Conservation (phyloP, 2,329 filamentous ascomycete genomes). For the Talaromyces sp. region DNA sequence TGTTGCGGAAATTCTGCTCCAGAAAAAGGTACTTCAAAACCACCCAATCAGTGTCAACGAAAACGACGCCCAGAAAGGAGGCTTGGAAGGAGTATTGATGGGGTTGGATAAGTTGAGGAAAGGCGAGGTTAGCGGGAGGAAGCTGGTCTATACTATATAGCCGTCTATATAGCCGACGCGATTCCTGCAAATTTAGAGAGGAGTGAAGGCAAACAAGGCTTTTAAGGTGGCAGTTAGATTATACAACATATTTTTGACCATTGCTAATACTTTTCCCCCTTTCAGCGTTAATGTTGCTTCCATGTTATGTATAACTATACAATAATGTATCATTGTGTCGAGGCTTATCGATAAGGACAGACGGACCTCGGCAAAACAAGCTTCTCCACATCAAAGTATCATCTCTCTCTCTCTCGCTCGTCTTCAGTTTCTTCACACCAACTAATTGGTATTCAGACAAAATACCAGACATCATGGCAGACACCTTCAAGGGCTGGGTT, state of each 20-base stretch:
- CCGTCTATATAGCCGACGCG: background rate
- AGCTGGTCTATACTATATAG: background rate
- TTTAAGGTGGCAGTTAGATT: background rate
- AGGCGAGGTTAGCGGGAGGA: background rate
- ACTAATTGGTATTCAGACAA: background rate
- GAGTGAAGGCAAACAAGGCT: background rate
- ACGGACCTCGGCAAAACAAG: background rate
- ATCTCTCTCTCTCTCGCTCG: background rate
- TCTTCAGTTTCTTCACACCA: background rate
- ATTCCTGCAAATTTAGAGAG: background rate
- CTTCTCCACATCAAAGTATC: background rate
- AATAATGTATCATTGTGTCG: background rate
- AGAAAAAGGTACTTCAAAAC: background rate
- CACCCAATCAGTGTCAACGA: constrained; percentile 1
- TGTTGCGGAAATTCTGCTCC: background rate
- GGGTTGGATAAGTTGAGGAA: background rate
- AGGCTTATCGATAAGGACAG: background rate
- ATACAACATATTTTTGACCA: background rate
- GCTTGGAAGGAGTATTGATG: background rate
- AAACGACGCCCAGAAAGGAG: background rate
- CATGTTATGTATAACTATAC: background rate
- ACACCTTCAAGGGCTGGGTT: constrained; percentile 39
- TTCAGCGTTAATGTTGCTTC: background rate
- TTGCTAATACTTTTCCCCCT: background rate
- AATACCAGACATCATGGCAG: constrained; percentile 8